A percentile compares a stretch with the other conserved stretches of the same genome.
These are phyloP conservation scores for Zea mays DNA, from an alignment of 176 grass and related monocot genomes.

Conservation along the genomic window Zm-B73-REFERENCE-NAM-5.0 NC_050102.1:93472001-93472500, in stretches of 20 bases:
- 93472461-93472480: no score
- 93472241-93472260: constrained; percentile 26
- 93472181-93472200: not conserved
- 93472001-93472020: constrained; percentile 24
- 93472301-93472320: not conserved
- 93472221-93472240: constrained; percentile 15
- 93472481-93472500: no score
- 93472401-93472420: no score
- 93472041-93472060: constrained; percentile 10
- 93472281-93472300: constrained; percentile 25
- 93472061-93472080: constrained; percentile 51
- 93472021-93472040: constrained; percentile 73
- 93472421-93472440: no score
- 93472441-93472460: no score
- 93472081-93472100: constrained; percentile 47
- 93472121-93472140: constrained; percentile 44
- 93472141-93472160: not conserved
- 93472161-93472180: constrained; percentile 29
- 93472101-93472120: constrained; percentile 45
- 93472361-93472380: no score
- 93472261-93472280: constrained; percentile 31
- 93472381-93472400: no score
- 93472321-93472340: no score
- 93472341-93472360: no score
- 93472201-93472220: constrained; percentile 37